Evolutionary conservation across 139 green algal species (phyloP).

Genomic region (Tetradesmus obliquus): DNA sequence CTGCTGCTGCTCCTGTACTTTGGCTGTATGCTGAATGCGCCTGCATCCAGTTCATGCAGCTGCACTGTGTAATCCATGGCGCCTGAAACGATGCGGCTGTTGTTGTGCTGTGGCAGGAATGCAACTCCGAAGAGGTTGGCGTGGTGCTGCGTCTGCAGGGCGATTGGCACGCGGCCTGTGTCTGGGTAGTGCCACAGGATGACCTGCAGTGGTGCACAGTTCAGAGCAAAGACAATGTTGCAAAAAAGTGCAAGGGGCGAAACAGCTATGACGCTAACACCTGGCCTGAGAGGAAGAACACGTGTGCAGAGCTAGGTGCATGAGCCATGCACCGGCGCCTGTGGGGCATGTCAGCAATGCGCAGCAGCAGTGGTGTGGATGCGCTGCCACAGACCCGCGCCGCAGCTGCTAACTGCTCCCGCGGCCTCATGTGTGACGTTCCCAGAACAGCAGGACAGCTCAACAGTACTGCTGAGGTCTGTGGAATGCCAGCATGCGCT

Average conservation of each 20-base stretch:
- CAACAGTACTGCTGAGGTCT: too few species aligned
- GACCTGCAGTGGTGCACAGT: constrained; percentile 51
- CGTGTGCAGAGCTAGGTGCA: too few species aligned
- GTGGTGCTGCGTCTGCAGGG: constrained; percentile 77
- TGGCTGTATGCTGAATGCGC: not conserved
- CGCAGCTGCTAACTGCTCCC: too few species aligned
- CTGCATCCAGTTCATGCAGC: constrained; percentile 68
- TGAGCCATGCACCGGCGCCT: too few species aligned
- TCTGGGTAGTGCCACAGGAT: constrained; percentile 80
- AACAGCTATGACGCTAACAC: not conserved
- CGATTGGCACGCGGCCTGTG: constrained; percentile 55
- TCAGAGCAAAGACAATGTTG: not conserved
- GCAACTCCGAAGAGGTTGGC: constrained; percentile 90
- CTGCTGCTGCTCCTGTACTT: constrained; percentile 25
- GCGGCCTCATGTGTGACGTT: too few species aligned
- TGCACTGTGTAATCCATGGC: constrained; percentile 86
- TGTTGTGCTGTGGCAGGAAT: constrained; percentile 80
- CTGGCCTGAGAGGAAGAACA: not conserved
- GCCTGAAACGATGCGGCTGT: constrained; percentile 54
- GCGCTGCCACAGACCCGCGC: too few species aligned
- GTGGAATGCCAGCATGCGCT: not conserved
- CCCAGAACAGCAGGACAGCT: too few species aligned
- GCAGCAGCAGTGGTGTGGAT: too few species aligned
- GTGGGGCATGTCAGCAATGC: too few species aligned
- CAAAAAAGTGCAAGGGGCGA: too few species aligned